A percentile compares a stretch with the other conserved stretches of the same genome.
Conservation (phyloP, 495 filamentous ascomycete species). For the Talaromyces wortmannii region DNA sequence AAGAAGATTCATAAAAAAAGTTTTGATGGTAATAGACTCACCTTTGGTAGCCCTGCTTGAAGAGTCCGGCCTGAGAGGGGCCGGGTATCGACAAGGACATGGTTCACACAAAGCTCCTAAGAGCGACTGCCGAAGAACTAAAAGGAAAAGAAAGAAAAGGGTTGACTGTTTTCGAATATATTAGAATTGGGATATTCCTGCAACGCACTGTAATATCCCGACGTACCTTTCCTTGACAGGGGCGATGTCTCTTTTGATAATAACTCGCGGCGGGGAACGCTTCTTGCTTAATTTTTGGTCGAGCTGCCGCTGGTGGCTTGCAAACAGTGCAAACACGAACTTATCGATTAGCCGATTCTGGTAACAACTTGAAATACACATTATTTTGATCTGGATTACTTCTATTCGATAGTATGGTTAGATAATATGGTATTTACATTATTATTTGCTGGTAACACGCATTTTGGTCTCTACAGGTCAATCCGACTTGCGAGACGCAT, state of each 20-base stretch:
- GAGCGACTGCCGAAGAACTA: slow-evolving; percentile 13
- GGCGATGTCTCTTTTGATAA: slow-evolving; percentile 1
- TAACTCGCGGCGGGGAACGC: slow-evolving; percentile 11
- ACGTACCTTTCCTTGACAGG: too few species aligned
- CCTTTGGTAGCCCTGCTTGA: slow-evolving; percentile 97
- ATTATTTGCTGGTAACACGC: too few species aligned
- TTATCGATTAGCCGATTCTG: neutral
- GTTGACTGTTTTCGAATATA: neutral
- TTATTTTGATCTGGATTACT: too few species aligned
- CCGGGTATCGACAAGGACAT: slow-evolving; percentile 96
- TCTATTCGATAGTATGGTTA: too few species aligned
- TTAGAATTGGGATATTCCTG: too few species aligned
- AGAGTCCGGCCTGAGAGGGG: slow-evolving; percentile 87
- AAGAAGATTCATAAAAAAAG: neutral
- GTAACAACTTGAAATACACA: too few species aligned
- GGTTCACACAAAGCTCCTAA: slow-evolving; percentile 22
- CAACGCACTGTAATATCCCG: too few species aligned
- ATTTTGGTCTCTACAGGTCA: neutral
- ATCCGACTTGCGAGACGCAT: slow-evolving; percentile 11
- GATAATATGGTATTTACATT: too few species aligned
- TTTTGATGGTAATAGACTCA: slow-evolving; percentile 35
- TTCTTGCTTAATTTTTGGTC: slow-evolving; percentile 35
- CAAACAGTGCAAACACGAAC: slow-evolving; percentile 3
- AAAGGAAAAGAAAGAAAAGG: slow-evolving; percentile 11
- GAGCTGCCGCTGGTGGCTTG: slow-evolving; percentile 25